Evolutionary conservation across 495 filamentous ascomycete species (phyloP), one percentile per base, ranked within the genome.

Genomic region (Penicillium chermesinum): DNA sequence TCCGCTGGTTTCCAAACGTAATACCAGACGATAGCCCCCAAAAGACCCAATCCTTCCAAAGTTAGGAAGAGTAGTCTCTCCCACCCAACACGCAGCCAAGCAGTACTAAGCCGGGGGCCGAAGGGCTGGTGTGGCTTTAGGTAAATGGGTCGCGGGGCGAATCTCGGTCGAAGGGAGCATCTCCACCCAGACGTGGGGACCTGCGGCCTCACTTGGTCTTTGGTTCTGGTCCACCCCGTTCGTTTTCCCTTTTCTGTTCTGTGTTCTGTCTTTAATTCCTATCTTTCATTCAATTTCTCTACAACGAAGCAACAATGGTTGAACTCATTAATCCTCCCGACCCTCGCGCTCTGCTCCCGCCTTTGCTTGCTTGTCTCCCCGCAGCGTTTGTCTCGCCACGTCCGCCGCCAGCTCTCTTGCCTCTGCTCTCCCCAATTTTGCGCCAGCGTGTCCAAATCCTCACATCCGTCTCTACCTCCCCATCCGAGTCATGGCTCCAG

Each of bases 341-440:
- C 52, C 62, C 84, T 40, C 70, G 80, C 48, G 63, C 72, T 38
- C 72, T 91, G 25, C 76, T 95, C 14, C 80, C 82, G 42, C 87
- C 86, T 21, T 69, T 97, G 17, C 80, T 96, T 44, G 88, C 91
- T 17, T 85, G 87, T 47, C 76, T 98, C n/a, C 88, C 89, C 1
- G 85, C 85, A 25, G 88, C 90, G 12, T 86, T 88, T 55, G 78
- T 85, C 45, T 91, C 91, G 30, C 77, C 84, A 38, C 72, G 80
- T 45, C 89, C 91, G 5, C 82, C 91, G 12, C 81, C 84, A 30
- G 83, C 82, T 32, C 73, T 96, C 9, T 76, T 95, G 3, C 86
- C 88, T 21, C 77, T 91, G 25, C 82, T 98, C 36, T 87, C 93
- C 3, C 91, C 93, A 6, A 93, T 96, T 38, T 81, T 97, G 2